phyloP scores from a whole-genome alignment of 2,329 filamentous ascomycete species.

The Cytospora paraplurivora region DNA sequence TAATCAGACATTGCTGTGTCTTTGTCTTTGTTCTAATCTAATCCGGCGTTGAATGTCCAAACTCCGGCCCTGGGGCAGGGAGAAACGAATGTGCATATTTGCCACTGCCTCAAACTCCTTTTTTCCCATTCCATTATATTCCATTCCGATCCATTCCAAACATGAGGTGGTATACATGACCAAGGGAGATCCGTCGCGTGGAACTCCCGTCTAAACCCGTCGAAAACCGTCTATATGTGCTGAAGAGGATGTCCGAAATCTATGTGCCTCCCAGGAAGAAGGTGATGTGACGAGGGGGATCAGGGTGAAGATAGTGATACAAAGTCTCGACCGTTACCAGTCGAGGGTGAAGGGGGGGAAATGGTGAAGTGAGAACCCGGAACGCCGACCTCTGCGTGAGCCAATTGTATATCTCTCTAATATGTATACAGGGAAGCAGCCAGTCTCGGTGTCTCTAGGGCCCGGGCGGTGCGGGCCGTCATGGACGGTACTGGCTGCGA shows the following conservation, averaged over 20 bases:
- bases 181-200: not conserved
- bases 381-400: slow-evolving; percentile 22
- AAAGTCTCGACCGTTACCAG: slow-evolving; percentile 15
- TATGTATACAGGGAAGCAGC: slow-evolving; percentile 19
- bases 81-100: slow-evolving; percentile 14
- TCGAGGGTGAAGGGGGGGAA: slow-evolving; percentile 5
- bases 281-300: slow-evolving; percentile 19
- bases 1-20: slow-evolving; percentile 27
- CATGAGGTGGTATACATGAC: slow-evolving; percentile 13
- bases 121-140: not conserved
- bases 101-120: not conserved
- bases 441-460: slow-evolving; percentile 5
- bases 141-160: slow-evolving; percentile 2
- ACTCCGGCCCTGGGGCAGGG: slow-evolving; percentile 8
- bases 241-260: slow-evolving; percentile 5
- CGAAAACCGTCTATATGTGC: not conserved
- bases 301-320: slow-evolving; percentile 7
- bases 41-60: not conserved
- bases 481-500: slow-evolving; percentile 14
- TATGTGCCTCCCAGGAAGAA: slow-evolving; percentile 6
- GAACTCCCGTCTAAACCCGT: not conserved
- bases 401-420: slow-evolving; percentile 13
- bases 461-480: slow-evolving; percentile 6
- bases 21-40: slow-evolving; percentile 15
- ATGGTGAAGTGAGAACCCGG: slow-evolving; percentile 21